Conservation (phyloP, 1,284 basidiomycete genomes). For the Laetiporus sulphureus region DNA sequence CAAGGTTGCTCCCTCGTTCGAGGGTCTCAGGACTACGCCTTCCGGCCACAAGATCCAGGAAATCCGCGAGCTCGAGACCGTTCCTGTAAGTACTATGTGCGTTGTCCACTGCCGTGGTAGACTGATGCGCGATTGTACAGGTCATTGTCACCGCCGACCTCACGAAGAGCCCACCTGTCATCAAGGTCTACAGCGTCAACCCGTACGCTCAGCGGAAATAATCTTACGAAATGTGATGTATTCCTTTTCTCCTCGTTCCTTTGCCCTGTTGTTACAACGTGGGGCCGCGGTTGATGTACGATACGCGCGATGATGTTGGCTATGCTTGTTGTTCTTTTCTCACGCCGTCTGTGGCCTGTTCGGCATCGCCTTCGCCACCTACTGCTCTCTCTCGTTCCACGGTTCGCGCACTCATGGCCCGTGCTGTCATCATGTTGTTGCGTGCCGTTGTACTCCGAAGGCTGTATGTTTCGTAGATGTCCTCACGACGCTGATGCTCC, state of each 20-base stretch:
- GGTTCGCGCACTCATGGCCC: slow-evolving; percentile 2
- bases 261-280: slow-evolving; percentile 3
- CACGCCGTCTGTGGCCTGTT: neutral
- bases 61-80: slow-evolving; percentile 83
- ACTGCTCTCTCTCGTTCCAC: neutral
- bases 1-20: slow-evolving; percentile 68
- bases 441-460: slow-evolving; percentile 4
- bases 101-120: neutral
- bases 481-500: slow-evolving; percentile 4
- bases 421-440: slow-evolving; percentile 3
- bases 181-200: slow-evolving; percentile 88
- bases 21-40: slow-evolving; percentile 66
- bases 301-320: slow-evolving; percentile 4
- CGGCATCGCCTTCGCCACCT: neutral
- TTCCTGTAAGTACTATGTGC: slow-evolving; percentile 67
- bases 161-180: slow-evolving; percentile 90
- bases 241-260: slow-evolving; percentile 1
- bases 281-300: slow-evolving; percentile 6
- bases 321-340: neutral
- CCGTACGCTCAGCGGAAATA: slow-evolving; percentile 61
- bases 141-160: slow-evolving; percentile 91
- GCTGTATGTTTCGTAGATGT: slow-evolving; percentile 6
- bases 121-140: slow-evolving; percentile 29
- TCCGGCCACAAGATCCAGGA: slow-evolving; percentile 90
- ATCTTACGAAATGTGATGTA: slow-evolving; percentile 10